Evolutionary conservation across 2,329 filamentous ascomycete genomes (phyloP), one percentile per base, ranked within the genome.

Genomic region (Cercospora brassicicola): DNA sequence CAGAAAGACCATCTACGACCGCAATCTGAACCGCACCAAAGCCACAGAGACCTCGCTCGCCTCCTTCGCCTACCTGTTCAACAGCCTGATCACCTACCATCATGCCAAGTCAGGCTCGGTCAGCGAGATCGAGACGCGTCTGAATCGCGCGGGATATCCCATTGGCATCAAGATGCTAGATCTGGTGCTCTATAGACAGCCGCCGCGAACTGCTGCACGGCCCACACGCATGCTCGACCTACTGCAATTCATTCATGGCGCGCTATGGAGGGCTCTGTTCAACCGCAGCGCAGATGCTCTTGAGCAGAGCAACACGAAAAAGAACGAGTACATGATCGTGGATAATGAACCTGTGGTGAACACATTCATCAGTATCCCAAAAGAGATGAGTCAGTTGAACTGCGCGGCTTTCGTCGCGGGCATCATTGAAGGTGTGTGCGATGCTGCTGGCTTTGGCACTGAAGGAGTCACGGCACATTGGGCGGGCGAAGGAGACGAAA

Each of bases 271-370:
- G 73, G 91, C 96, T 80, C 90, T 99, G 59, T 99, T 99, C 80
- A 89, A 88, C 42, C 91, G 94, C 1, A 90, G 94, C 65, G 95
- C 95, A 30, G 94, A 98, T 82, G 91, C 93, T 18, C 89, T 99
- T 67, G 95, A 99, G 82, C 94, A 95, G 82, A 92, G 89, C 67
- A 90, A 91, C 8, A 88, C 90, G 63, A 94, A 93, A 62, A 90
- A 92, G 8, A 93, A 95, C 74, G 94, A 98, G 83, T 99, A 98
- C 84, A 98, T 99, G 94, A 95, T 99, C 75, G 92, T 94, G 75
- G 95, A 99, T 82, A 98, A 99, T 81, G 95, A 98, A 79, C 95
- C 95, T 23, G 85, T 98, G 61, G 94, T 98, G 45, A 98, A 97
- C 81, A 90, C 91, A 70, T 98, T 95, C 82, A 91, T 99, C 77